Evolutionary conservation across 352 stramenopile species (phyloP).

Genomic region (Globisporangium okanoganense): DNA sequence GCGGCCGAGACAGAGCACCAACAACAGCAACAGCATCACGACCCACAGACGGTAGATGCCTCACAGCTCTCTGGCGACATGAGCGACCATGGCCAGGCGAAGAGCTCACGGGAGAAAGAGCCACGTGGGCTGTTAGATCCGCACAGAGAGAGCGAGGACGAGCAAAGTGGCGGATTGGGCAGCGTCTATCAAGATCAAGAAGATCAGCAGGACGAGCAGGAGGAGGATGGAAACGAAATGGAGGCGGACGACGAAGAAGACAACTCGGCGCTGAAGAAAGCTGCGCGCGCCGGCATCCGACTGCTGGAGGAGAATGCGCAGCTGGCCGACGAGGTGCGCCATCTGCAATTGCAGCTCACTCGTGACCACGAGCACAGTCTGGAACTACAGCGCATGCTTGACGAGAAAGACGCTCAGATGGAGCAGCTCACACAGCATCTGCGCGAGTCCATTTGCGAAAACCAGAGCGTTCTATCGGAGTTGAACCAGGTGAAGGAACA

Average conservation of each 20-base stretch:
- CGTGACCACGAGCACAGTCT: slow-evolving; percentile 33
- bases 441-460: slow-evolving; percentile 57
- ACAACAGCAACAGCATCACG: neutral
- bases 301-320: slow-evolving; percentile 71
- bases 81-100: neutral
- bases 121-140: neutral
- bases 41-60: neutral
- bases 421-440: slow-evolving; percentile 37
- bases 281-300: slow-evolving; percentile 58
- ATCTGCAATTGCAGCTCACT: slow-evolving; percentile 39
- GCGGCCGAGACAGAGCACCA: neutral
- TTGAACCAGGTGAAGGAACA: slow-evolving; percentile 39
- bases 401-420: slow-evolving; percentile 37
- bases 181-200: neutral
- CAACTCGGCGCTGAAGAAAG: slow-evolving; percentile 47
- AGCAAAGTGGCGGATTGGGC: neutral
- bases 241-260: slow-evolving; percentile 20
- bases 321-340: slow-evolving; percentile 49
- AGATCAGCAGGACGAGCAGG: neutral
- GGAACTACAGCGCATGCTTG: slow-evolving; percentile 31
- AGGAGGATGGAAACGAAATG: neutral
- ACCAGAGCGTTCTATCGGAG: slow-evolving; percentile 40
- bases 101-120: neutral
- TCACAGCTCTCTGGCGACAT: neutral
- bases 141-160: neutral